Evolutionary conservation across 768 basidiomycete genomes (phyloP).

Genomic region (Gautieria morchelliformis): DNA sequence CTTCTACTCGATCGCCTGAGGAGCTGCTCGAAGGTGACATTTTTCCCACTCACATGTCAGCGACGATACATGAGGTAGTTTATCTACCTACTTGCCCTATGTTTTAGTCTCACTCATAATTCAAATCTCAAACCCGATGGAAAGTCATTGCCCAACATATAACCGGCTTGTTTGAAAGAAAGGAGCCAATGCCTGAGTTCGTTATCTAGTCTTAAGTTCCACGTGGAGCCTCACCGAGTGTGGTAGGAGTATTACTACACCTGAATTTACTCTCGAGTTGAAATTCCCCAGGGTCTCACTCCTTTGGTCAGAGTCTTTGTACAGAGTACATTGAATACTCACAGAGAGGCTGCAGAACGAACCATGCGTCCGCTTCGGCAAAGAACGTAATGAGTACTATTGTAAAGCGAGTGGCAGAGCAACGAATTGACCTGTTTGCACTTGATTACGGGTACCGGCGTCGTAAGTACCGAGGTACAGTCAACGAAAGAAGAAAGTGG

Average conservation of each 20-base stretch:
- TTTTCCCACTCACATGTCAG: slow-evolving; percentile 53
- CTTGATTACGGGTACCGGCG: not conserved
- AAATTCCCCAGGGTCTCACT: not conserved
- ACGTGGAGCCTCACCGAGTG: not conserved
- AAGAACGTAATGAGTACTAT: no score
- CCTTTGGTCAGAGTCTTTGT: not conserved
- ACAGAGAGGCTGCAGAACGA: not conserved
- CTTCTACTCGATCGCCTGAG: slow-evolving; percentile 48
- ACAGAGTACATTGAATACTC: slow-evolving; percentile 1
- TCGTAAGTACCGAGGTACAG: not conserved
- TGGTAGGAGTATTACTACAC: not conserved
- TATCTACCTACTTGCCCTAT: not conserved
- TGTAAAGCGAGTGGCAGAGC: not conserved
- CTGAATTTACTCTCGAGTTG: not conserved
- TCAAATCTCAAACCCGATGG: not conserved
- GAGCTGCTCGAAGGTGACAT: slow-evolving; percentile 40
- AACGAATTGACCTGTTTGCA: not conserved
- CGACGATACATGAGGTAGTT: slow-evolving; percentile 40
- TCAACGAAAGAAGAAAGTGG: not conserved
- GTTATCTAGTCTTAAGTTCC: not conserved
- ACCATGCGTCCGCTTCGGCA: not conserved
- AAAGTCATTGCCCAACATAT: not conserved
- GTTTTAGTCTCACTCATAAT: not conserved
- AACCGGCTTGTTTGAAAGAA: not conserved
- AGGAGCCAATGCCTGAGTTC: not conserved